A percentile compares a stretch with the other conserved stretches of the same genome.
Evolutionary conservation across 2,329 filamentous ascomycete species (phyloP).

Genomic region (Clonostachys rosea): DNA sequence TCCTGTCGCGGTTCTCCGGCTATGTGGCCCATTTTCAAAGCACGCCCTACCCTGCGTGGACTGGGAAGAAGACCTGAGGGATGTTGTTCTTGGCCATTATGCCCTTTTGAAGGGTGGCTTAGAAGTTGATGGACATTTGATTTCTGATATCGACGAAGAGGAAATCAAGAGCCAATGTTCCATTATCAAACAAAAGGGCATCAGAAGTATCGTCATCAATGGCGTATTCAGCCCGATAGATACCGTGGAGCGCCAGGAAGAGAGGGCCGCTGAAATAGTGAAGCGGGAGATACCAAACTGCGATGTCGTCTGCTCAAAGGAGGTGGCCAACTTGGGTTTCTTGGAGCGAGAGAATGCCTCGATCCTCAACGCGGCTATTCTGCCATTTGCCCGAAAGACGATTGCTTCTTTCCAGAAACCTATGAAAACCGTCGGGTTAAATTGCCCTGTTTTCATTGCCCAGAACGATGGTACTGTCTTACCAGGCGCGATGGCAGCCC

Average conservation of each 20-base stretch:
- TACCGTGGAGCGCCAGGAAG: conserved; percentile 39
- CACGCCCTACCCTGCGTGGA: conserved; percentile 46
- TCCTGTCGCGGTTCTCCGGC: conserved; percentile 47
- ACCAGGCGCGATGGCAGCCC: conserved; percentile 44
- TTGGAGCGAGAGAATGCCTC: conserved; percentile 61
- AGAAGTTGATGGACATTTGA: conserved; percentile 44
- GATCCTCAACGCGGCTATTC: conserved; percentile 59
- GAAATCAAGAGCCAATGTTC: conserved; percentile 32
- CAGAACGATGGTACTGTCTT: conserved; percentile 61
- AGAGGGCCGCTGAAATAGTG: conserved; percentile 37
- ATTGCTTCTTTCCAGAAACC: conserved; percentile 51
- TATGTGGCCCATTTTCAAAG: conserved; percentile 48
- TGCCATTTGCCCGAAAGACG: conserved; percentile 50
- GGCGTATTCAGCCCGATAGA: conserved; percentile 52
- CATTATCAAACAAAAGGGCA: conserved; percentile 31
- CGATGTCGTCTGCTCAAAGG: conserved; percentile 44
- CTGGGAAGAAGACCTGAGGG: conserved; percentile 44
- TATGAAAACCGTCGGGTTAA: conserved; percentile 40
- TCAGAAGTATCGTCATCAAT: conserved; percentile 40
- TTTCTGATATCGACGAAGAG: conserved; percentile 34
- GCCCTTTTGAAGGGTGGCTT: conserved; percentile 43
- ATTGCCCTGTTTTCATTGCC: conserved; percentile 54
- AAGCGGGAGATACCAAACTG: conserved; percentile 27
- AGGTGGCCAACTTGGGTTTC: conserved; percentile 48
- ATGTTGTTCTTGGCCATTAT: conserved; percentile 38